Percentiles rank a stretch among this genome's conserved stretches.
These are phyloP conservation scores for Bruguiera gymnorhiza DNA, from an alignment of 345 rosid genomes.

Conservation along the genomic window DNA sequence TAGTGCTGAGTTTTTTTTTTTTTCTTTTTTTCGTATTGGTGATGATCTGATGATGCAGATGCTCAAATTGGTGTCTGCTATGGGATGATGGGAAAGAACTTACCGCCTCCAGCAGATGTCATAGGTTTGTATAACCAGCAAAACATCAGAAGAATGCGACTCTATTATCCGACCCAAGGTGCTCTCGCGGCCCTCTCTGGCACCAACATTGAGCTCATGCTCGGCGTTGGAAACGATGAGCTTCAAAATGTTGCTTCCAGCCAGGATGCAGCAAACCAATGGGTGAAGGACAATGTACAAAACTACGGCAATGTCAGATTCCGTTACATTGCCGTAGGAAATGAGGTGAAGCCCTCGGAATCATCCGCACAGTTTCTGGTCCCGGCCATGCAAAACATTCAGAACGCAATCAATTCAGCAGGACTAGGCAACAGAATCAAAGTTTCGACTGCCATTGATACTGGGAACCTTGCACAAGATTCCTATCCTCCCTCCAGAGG, in stretches of 20 bases:
- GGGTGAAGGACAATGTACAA: conserved; percentile 33
- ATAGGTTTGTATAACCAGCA: conserved; percentile 44
- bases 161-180: conserved; percentile 36
- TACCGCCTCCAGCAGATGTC: conserved; percentile 48
- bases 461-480: conserved; percentile 6
- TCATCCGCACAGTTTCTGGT: conserved; percentile 25
- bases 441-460: conserved; percentile 43
- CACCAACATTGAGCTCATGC: conserved; percentile 37
- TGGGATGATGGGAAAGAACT: conserved; percentile 49
- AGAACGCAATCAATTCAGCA: conserved; percentile 25
- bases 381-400: conserved; percentile 37
- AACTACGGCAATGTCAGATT: conserved; percentile 12
- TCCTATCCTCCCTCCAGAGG: conserved; percentile 47
- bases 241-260: conserved; percentile 33
- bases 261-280: conserved; percentile 42
- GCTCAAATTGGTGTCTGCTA: conserved; percentile 70
- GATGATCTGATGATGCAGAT: conserved; percentile 22
- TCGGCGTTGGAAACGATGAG: conserved; percentile 32
- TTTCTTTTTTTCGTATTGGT: no score
- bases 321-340: conserved; percentile 35
- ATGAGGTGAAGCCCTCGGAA: conserved; percentile 36
- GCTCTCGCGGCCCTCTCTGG: conserved; percentile 32
- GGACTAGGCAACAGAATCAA: conserved; percentile 36
- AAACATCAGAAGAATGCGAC: conserved; percentile 46
- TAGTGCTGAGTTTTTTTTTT: neutral